A percentile compares a stretch with the other conserved stretches of the same genome.
Evolutionary conservation across 2,329 filamentous ascomycete species (phyloP).

Genomic region (Bipolaris gigantea): DNA sequence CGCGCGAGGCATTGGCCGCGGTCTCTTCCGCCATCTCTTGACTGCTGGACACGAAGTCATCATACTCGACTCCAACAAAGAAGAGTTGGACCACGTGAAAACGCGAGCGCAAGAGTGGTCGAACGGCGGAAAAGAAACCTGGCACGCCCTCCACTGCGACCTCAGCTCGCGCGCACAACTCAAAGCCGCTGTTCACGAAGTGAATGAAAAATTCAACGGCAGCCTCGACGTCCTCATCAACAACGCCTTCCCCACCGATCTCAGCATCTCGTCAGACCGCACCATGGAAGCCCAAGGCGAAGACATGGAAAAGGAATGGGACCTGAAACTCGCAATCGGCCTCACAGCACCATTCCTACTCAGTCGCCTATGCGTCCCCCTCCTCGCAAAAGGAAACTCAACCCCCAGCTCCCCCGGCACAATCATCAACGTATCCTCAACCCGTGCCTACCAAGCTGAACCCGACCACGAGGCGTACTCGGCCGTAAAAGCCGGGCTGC

Average conservation of each 20-base stretch:
- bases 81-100: slow-evolving; percentile 46
- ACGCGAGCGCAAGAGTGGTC: slow-evolving; percentile 33
- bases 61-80: slow-evolving; percentile 49
- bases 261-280: slow-evolving; percentile 28
- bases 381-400: slow-evolving; percentile 26
- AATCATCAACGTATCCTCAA: slow-evolving; percentile 55
- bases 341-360: slow-evolving; percentile 41
- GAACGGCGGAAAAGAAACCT: slow-evolving; percentile 13
- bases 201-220: slow-evolving; percentile 42
- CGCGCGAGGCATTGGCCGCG: slow-evolving; percentile 52
- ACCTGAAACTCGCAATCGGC: slow-evolving; percentile 38
- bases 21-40: slow-evolving; percentile 49
- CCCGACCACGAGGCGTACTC: slow-evolving; percentile 55
- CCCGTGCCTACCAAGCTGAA: slow-evolving; percentile 54
- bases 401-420: slow-evolving; percentile 31
- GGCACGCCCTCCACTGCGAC: slow-evolving; percentile 41
- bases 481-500: slow-evolving; percentile 54
- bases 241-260: slow-evolving; percentile 39
- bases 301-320: slow-evolving; percentile 39
- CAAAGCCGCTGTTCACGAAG: slow-evolving; percentile 40
- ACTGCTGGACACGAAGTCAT: slow-evolving; percentile 50
- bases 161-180: slow-evolving; percentile 46
- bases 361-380: slow-evolving; percentile 35
- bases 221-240: slow-evolving; percentile 42
- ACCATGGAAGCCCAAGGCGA: slow-evolving; percentile 38